Base-by-base conservation (phyloP, 2,329 filamentous ascomycete species). In the Cytospora leucostoma region DNA sequence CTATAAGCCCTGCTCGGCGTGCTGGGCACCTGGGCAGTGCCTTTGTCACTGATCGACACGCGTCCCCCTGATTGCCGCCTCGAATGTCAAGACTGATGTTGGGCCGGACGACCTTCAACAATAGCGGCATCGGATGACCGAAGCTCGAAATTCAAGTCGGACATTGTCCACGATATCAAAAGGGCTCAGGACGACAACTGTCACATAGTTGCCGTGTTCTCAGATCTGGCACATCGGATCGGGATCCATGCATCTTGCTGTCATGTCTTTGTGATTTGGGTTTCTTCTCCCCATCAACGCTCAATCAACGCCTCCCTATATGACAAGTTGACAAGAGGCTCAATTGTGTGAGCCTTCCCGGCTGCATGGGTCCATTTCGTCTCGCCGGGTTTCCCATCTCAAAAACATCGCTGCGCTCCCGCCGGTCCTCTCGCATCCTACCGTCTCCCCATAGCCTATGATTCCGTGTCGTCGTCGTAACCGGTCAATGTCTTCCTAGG, bases 401-500 rank as follows among this genome's bases (percentile, higher is more conserved):
- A 4, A 27, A 27, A 27, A 27, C 44, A 32, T 62, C 32, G 13
- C 19, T 37, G 35, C 51, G 27, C 19, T 32, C 44, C 51, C 40
- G 68, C 56, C 27, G 27, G 27, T 27, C 10, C 56, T 38, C 56
- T 13, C 37, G 13, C 8, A 34, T n/a, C 33, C 34, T 53, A 50
- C 44, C 52, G 51, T 21, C 47, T 21, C 33, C 33, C 17, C 52
- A 49, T 2, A 32, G 13, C 5, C 21, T 37, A 52, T 54, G 66
- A 56, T 62, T 74, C 71, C 17, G 69, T 72, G 21, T 80, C 80
- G 71, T 88, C 86, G 70, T 86, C 86, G 74, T 86, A 88, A 64
- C 84, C 86, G 52, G 77, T 81, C 67, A 88, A 69, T 67, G 79
- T 78, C 78, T 88, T 87, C 72, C 86, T 80, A 56, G 85, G 84